Percentiles rank a stretch among this genome's conserved stretches.
Conservation (phyloP, 1,284 basidiomycete species). For the Cryptococcus floricola region DNA sequence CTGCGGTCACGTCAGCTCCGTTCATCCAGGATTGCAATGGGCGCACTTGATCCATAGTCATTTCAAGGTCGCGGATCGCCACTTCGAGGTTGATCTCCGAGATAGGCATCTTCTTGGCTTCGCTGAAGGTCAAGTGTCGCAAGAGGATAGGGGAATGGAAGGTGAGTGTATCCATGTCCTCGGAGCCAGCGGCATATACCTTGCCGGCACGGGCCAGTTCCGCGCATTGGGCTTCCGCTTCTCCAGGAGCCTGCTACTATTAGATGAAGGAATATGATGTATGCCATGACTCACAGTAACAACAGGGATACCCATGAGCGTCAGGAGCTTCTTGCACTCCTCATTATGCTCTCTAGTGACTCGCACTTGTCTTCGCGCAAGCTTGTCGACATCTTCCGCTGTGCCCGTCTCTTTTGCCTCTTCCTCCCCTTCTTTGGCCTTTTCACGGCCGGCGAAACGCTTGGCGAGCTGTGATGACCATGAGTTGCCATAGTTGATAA, state of each 20-base stretch:
- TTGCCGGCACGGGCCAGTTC: conserved; percentile 93
- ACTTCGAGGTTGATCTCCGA: conserved; percentile 81
- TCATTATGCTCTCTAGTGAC: conserved; percentile 96
- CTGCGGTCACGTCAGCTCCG: conserved; percentile 48
- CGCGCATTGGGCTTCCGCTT: conserved; percentile 98
- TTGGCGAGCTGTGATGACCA: conserved; percentile 66
- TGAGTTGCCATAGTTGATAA: background rate
- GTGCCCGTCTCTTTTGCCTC: conserved; percentile 95
- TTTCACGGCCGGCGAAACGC: conserved; percentile 83
- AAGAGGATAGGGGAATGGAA: conserved; percentile 88
- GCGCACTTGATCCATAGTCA: conserved; percentile 83
- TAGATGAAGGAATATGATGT: background rate
- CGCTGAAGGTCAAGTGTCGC: conserved; percentile 97
- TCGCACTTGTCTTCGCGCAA: conserved; percentile 85
- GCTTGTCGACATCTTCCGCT: conserved; percentile 84
- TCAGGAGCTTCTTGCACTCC: conserved; percentile 82
- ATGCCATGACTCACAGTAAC: conserved; percentile 61
- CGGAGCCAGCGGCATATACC: conserved; percentile 94
- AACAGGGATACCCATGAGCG: conserved; percentile 95
- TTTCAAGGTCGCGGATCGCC: conserved; percentile 80
- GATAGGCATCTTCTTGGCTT: conserved; percentile 97
- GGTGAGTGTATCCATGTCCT: conserved; percentile 99
- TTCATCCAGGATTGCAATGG: background rate
- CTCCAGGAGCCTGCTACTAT: conserved; percentile 77
- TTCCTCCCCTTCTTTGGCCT: conserved; percentile 89